Base-by-base conservation (phyloP, 179 eudicot genomes). In the Beta lomatogona region DNA sequence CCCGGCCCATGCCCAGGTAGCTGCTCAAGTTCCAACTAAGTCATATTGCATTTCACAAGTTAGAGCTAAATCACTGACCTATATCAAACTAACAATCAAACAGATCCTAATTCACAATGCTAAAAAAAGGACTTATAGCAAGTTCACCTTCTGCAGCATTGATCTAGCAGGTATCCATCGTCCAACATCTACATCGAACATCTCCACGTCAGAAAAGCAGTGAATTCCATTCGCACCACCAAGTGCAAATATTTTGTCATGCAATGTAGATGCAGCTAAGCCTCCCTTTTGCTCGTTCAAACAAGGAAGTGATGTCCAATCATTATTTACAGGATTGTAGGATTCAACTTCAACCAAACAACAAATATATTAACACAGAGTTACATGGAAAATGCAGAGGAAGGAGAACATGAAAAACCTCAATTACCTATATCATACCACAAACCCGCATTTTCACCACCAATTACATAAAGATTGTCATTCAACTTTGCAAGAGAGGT, bases 161-260 rank as follows among this genome's bases (percentile, higher is more conserved):
- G 99, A 94, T 75, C 89, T 90, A 60, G 88, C 59, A 74, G 83
- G 67, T 77, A 94, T 90, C 98, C 98, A 94, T 66, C 88, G 81
- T 82, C 94, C 97, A 83, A 83, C 87, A 88, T 90, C 85, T 61
- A 84, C 75, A 80, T 93, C 98, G 64, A 89, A 86, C 98, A 95
- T 92, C 86, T 95, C 98, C 73, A 94, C 95, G 46, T 87, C 89
- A 58, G 97, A 90, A 78, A 88, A 94, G 83, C 91, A 78, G 15
- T 84, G 86, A 63, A 66, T 63, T 52, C 92, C 92, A 83, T 94
- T 78, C 71, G 94, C 99, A 52, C 99, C 99, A 76, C 99, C 99
- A 79, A 95, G 31, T 52, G 99, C 95, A 81, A 85, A 95, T 22
- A 94, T 83, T 86, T 91, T 92, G 84, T 86, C 79, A 81, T 87